Conservation (phyloP, 306 rosid species). For the Glycine latifolia region DNA sequence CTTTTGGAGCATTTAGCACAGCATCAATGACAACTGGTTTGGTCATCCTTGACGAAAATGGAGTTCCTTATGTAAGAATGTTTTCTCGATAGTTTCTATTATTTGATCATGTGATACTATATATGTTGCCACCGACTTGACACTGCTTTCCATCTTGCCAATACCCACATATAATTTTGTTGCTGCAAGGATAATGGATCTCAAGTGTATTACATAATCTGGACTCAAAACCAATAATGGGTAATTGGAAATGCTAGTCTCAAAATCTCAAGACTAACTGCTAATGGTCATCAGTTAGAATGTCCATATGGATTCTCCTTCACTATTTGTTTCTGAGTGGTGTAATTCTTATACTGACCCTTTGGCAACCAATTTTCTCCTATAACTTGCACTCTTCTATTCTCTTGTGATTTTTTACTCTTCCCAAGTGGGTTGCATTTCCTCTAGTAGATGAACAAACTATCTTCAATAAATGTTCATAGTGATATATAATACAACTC, state of each 20-base stretch:
- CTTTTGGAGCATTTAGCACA: conserved; percentile 87
- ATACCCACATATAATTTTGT: conserved; percentile 2
- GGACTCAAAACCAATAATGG: background rate
- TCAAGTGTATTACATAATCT: background rate
- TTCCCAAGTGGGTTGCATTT: conserved; percentile 1
- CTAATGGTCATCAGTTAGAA: background rate
- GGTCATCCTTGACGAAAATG: conserved; percentile 79
- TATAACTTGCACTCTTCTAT: background rate
- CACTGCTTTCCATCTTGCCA: conserved; percentile 23
- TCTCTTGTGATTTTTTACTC: too few relatives aligned
- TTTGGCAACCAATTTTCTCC: background rate
- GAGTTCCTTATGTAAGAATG: conserved; percentile 68
- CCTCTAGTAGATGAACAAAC: background rate
- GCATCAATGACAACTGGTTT: conserved; percentile 75
- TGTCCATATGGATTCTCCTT: background rate
- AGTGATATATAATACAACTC: conserved; percentile 23
- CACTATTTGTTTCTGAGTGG: background rate
- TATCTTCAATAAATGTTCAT: conserved; percentile 24
- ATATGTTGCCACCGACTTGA: background rate
- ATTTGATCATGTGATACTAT: background rate
- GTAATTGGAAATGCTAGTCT: background rate
- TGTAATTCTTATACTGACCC: background rate
- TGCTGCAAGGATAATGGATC: conserved; percentile 30
- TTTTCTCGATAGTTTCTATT: conserved; percentile 12
- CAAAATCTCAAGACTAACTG: conserved; percentile 30